phyloP scores from a whole-genome alignment of 331 rosid species.

The Ulmus americana region DNA sequence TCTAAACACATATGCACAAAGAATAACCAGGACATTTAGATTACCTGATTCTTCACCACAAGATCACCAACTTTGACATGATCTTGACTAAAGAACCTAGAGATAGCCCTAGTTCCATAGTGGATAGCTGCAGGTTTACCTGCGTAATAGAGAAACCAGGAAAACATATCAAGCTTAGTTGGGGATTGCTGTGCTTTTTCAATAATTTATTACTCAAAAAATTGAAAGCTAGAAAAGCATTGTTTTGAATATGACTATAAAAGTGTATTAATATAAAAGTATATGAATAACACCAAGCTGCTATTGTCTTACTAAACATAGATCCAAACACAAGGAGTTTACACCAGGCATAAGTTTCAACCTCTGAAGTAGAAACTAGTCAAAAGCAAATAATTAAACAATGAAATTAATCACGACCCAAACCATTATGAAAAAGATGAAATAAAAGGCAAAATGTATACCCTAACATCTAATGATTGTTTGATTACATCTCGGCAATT shows the following conservation, averaged over 20 bases:
- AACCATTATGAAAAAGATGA: neutral
- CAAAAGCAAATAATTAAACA: too few species aligned
- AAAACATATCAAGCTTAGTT: neutral
- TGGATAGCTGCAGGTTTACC: conserved; percentile 52
- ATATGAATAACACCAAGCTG: too few species aligned
- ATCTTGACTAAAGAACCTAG: conserved; percentile 59
- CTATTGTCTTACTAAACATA: too few species aligned
- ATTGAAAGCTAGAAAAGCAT: too few species aligned
- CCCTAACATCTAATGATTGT: conserved; percentile 53
- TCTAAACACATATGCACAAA: neutral
- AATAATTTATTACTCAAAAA: too few species aligned
- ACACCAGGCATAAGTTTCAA: too few species aligned
- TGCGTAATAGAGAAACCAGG: conserved; percentile 20
- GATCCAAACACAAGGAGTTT: too few species aligned
- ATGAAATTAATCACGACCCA: too few species aligned
- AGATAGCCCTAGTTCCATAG: conserved; percentile 64
- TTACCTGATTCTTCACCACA: conserved; percentile 48
- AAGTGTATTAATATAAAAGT: too few species aligned
- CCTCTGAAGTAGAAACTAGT: too few species aligned
- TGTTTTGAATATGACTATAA: too few species aligned
- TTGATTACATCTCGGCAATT: conserved; percentile 77
- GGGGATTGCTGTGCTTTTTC: too few species aligned
- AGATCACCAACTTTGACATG: conserved; percentile 55
- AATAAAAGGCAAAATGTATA: conserved; percentile 20
- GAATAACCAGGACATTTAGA: neutral